phyloP scores from a whole-genome alignment of 2,329 filamentous ascomycete species.

The Ceratocystiopsis brevicomis region DNA sequence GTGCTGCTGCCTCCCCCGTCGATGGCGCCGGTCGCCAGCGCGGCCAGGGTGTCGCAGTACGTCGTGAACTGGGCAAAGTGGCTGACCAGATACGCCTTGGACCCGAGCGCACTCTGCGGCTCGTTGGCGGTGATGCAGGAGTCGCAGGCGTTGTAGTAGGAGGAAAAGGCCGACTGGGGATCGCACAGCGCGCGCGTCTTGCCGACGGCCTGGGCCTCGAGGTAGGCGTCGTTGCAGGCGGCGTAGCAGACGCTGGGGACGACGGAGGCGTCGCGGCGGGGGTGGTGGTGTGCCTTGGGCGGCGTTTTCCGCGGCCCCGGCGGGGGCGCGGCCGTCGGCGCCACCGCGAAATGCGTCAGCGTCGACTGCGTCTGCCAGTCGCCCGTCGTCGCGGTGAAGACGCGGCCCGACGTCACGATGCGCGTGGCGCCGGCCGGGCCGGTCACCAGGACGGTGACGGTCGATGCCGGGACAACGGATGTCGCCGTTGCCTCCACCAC shows the following conservation, averaged over 20 bases:
- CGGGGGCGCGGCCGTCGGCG: too few relatives aligned
- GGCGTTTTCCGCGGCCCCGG: too few relatives aligned
- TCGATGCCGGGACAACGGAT: conserved; percentile 4
- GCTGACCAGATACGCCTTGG: conserved; percentile 17
- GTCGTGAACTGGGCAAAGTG: conserved; percentile 25
- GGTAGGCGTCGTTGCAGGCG: conserved; percentile 29
- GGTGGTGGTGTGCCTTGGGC: too few relatives aligned
- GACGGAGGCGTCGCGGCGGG: conserved; percentile 20
- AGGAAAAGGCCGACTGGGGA: conserved; percentile 21
- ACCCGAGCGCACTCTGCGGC: conserved; percentile 12
- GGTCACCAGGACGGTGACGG: background rate
- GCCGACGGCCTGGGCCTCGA: conserved; percentile 28
- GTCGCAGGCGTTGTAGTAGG: conserved; percentile 19
- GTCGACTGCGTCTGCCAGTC: conserved; percentile 34
- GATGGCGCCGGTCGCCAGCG: background rate
- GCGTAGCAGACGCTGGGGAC: conserved; percentile 31
- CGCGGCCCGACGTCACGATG: conserved; percentile 11
- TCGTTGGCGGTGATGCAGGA: conserved; percentile 20
- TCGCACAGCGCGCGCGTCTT: conserved; percentile 29
- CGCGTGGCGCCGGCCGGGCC: conserved; percentile 1
- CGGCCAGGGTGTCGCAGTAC: conserved; percentile 20
- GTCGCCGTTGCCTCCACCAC: background rate
- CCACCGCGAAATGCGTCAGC: conserved; percentile 19
- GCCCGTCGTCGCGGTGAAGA: conserved; percentile 29
- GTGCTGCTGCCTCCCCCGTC: background rate